Conservation (phyloP, 2,329 filamentous ascomycete genomes). For the Aureobasidium sp. region DNA sequence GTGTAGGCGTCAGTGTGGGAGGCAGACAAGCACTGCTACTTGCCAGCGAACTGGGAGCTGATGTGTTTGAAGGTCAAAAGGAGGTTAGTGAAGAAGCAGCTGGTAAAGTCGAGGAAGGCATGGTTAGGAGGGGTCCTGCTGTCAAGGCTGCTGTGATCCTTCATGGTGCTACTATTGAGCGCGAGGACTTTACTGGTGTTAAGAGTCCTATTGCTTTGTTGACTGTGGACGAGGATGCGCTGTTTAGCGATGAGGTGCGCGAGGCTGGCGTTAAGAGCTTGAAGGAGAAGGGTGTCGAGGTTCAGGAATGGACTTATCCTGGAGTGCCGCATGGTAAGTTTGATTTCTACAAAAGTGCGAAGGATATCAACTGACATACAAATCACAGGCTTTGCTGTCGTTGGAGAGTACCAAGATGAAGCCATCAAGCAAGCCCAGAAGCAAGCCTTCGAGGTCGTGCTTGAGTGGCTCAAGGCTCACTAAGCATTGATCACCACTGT, state of each 20-base stretch:
- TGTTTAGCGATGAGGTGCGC: conserved; percentile 70
- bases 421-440: conserved; percentile 66
- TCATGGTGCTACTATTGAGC: conserved; percentile 65
- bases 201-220: conserved; percentile 62
- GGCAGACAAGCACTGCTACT: conserved; percentile 66
- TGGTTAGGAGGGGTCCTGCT: conserved; percentile 51
- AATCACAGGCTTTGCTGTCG: conserved; percentile 60
- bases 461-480: conserved; percentile 67
- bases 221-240: conserved; percentile 64
- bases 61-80: conserved; percentile 31
- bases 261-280: conserved; percentile 59
- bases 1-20: conserved; percentile 71
- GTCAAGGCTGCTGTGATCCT: conserved; percentile 72
- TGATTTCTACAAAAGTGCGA: conserved; percentile 9
- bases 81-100: conserved; percentile 19
- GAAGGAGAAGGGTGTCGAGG: conserved; percentile 59
- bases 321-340: conserved; percentile 60
- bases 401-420: conserved; percentile 67
- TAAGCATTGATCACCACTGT: conserved; percentile 30
- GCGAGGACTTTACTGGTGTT: conserved; percentile 61
- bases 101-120: conserved; percentile 47
- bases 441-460: conserved; percentile 69
- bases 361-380: conserved; percentile 4
- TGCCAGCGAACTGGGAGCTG: conserved; percentile 42
- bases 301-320: conserved; percentile 68